phyloP scores from a whole-genome alignment of 2,329 filamentous ascomycete species.

The Pyrenophora graminea region DNA sequence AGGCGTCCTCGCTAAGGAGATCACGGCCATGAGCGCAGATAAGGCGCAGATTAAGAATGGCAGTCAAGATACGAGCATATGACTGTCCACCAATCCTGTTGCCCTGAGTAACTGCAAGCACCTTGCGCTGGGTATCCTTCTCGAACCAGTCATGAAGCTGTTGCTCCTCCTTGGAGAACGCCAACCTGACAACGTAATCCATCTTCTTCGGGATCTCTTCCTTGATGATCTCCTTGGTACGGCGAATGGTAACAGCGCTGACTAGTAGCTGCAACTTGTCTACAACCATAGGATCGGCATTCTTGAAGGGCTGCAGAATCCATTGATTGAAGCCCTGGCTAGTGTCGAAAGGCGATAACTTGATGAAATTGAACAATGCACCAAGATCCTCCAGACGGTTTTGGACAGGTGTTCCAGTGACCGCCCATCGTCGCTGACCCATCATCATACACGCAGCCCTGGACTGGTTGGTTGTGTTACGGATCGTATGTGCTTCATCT shows the following conservation, averaged over 20 bases:
- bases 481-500: constrained; percentile 93
- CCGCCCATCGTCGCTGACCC: constrained; percentile 86
- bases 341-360: constrained; percentile 83
- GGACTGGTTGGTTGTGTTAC: constrained; percentile 81
- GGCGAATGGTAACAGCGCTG: constrained; percentile 89
- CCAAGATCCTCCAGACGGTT: constrained; percentile 87
- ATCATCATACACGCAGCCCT: constrained; percentile 81
- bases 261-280: constrained; percentile 86
- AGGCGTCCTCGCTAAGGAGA: constrained; percentile 80
- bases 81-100: constrained; percentile 77
- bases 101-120: constrained; percentile 71
- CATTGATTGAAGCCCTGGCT: constrained; percentile 73
- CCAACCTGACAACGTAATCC: constrained; percentile 73
- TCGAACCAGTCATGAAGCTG: constrained; percentile 84
- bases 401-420: constrained; percentile 96
- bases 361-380: constrained; percentile 82
- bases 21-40: constrained; percentile 96
- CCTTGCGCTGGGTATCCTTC: constrained; percentile 76
- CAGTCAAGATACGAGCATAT: constrained; percentile 92
- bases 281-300: constrained; percentile 80
- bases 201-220: constrained; percentile 67
- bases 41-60: constrained; percentile 84
- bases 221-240: constrained; percentile 79
- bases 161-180: constrained; percentile 76
- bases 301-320: constrained; percentile 85